These are phyloP conservation scores for Amniculicola lignicola DNA, from an alignment of 495 filamentous ascomycete genomes.

Conservation along the genomic window DNA sequence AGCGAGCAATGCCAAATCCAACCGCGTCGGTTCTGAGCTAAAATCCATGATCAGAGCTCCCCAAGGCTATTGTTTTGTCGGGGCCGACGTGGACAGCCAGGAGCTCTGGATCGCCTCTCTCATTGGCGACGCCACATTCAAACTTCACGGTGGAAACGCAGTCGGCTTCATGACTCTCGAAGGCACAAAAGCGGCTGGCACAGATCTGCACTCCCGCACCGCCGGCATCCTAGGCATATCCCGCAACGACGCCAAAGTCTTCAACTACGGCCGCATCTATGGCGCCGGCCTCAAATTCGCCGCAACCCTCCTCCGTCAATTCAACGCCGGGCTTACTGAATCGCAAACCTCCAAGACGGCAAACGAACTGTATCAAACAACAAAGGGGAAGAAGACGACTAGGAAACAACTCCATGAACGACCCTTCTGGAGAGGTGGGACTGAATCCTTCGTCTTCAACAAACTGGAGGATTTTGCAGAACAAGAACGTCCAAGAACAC, in stretches of 20 bases:
- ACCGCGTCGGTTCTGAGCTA: conserved; percentile 92
- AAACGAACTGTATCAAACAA: conserved; percentile 75
- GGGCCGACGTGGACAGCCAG: conserved; percentile 97
- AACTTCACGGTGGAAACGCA: conserved; percentile 90
- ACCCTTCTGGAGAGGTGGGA: conserved; percentile 93
- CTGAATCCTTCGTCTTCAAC: conserved; percentile 98
- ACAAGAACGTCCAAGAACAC: conserved; percentile 85
- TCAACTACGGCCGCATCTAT: conserved; percentile 98
- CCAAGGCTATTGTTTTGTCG: conserved; percentile 86
- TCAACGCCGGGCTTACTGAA: conserved; percentile 81
- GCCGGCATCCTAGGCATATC: conserved; percentile 89
- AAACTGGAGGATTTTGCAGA: conserved; percentile 95
- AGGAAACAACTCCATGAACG: conserved; percentile 65
- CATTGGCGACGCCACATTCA: conserved; percentile 90
- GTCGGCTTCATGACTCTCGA: conserved; percentile 99
- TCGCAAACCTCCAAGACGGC: conserved; percentile 71
- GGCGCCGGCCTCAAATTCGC: conserved; percentile 94
- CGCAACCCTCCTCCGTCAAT: conserved; percentile 81
- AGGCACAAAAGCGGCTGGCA: conserved; percentile 88
- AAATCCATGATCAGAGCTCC: conserved; percentile 97
- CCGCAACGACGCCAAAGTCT: conserved; percentile 92
- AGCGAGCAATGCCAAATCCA: conserved; percentile 91
- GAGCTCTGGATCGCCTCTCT: conserved; percentile 98
- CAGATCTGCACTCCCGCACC: conserved; percentile 92
- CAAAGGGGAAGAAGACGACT: conserved; percentile 79